Conservation (phyloP, 2,329 filamentous ascomycete species). For the Ustilaginoidea virens region DNA sequence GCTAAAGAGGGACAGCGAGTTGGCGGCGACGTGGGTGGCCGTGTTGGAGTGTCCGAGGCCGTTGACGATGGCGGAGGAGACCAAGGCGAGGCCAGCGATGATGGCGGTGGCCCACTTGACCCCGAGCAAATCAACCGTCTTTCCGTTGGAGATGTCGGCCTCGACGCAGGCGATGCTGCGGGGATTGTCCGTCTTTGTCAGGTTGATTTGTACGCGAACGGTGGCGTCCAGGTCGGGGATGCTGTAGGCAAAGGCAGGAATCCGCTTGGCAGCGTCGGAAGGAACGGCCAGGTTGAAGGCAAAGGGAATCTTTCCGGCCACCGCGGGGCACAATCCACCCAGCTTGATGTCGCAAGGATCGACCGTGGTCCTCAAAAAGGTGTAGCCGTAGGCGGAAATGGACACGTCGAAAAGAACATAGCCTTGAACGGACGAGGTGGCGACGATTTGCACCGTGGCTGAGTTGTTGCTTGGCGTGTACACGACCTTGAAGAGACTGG, state of each 20-base stretch:
- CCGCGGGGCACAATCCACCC: conserved; percentile 79
- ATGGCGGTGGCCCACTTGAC: conserved; percentile 84
- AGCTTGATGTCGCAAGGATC: conserved; percentile 62
- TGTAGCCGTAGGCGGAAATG: conserved; percentile 71
- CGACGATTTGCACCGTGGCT: conserved; percentile 59
- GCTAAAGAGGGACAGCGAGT: conserved; percentile 82
- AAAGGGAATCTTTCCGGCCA: conserved; percentile 64
- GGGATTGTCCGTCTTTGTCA: conserved; percentile 37
- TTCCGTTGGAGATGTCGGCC: conserved; percentile 75
- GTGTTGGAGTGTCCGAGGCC: conserved; percentile 87
- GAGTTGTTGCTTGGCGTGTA: conserved; percentile 64
- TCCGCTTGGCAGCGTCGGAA: conserved; percentile 38
- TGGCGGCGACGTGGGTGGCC: conserved; percentile 84
- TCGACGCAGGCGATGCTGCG: conserved; percentile 68
- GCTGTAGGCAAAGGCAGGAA: conserved; percentile 75
- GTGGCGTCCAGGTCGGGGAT: conserved; percentile 85
- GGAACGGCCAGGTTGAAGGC: conserved; percentile 50
- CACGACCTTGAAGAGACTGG: conserved; percentile 74
- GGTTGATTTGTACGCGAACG: conserved; percentile 69
- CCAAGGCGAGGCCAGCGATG: conserved; percentile 69
- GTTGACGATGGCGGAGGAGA: conserved; percentile 77
- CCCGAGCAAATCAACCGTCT: conserved; percentile 77
- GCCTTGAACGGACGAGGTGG: conserved; percentile 68
- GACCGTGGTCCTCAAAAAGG: conserved; percentile 49
- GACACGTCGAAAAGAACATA: conserved; percentile 64